Base-by-base conservation (phyloP, 2,329 filamentous ascomycete genomes). In the Bipolaris oryzae region DNA sequence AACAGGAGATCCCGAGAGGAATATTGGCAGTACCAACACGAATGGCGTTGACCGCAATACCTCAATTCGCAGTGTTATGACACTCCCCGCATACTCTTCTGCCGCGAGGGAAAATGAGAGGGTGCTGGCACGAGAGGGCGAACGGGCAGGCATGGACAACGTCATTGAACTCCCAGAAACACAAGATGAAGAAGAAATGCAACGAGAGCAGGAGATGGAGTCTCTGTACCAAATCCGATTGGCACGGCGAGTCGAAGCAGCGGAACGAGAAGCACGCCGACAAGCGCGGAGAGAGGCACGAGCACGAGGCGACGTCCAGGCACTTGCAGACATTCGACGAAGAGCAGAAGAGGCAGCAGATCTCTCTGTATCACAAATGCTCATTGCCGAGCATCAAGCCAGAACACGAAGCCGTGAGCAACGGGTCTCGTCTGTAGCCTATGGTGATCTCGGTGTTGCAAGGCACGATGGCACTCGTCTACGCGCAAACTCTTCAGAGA, bases 11-110 rank as follows among this genome's bases (percentile, higher is more conserved):
- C 63, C 69, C 5, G 72, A 74, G 43, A 51, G 71, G 33, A 65
- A 69, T 23, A 63, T 70, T 31, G 51, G 60, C 31, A 64, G 58
- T 61, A 54, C 33, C 23, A 75, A 74, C 57, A 77, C 74, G 1
- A 68, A 63, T 21, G 79, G 78, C 3, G 86, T 96, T 11, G 90
- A 94, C 72, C 86, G 94, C 31, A 89, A 94, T 68, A 92, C 91
- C 1, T 96, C 91, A 7, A 83, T 98, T 43, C 88, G 94, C 53
- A 96, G 92, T n/a, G 87, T 98, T 53, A 95, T 97, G 84, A 98
- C 95, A 0, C 79, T 99, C 2, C 95, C 95, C 0, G 85, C 90
- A 0, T 99, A 99, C 75, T 88, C 89, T 2, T 84, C 83, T 15
- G 86, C 86, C 25, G 86, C 92, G 0, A 83, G 86, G 47, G 88